A percentile compares a stretch with the other conserved stretches of the same genome.
These are phyloP conservation scores for Cicer cuneatum DNA, from an alignment of 306 rosid genomes.

Conservation along the genomic window DNA sequence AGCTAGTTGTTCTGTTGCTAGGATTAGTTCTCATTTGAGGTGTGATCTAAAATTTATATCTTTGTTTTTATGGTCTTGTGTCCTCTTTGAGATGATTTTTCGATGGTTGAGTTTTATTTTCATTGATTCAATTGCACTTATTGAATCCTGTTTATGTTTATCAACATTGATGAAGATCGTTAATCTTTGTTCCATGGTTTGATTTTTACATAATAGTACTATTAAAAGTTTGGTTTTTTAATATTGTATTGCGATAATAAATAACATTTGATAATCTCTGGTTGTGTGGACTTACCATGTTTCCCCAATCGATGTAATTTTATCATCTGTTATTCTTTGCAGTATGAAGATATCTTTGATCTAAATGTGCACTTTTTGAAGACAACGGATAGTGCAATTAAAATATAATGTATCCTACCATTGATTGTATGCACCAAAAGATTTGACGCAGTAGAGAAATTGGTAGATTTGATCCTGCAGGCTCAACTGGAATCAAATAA, in stretches of 20 bases:
- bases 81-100: not conserved
- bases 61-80: not conserved
- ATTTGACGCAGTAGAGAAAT: conserved; percentile 10
- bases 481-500: conserved; percentile 34
- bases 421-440: conserved; percentile 22
- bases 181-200: not conserved
- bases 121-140: not conserved
- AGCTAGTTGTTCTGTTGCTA: not conserved
- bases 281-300: not conserved
- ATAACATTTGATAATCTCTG: not conserved
- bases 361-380: conserved; percentile 28
- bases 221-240: not conserved
- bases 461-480: conserved; percentile 8
- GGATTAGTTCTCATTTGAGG: conserved; percentile 8
- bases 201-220: not conserved
- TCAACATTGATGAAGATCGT: not conserved
- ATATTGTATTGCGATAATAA: not conserved
- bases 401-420: conserved; percentile 4
- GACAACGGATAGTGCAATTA: conserved; percentile 5
- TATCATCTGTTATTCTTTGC: conserved; percentile 28
- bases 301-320: not conserved
- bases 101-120: not conserved
- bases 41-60: not conserved
- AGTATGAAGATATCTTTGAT: not conserved
- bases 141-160: too few species aligned